These are phyloP conservation scores for Litsea cubeba DNA, from an alignment of 164 flowering plant genomes.

Conservation along the genomic window DNA sequence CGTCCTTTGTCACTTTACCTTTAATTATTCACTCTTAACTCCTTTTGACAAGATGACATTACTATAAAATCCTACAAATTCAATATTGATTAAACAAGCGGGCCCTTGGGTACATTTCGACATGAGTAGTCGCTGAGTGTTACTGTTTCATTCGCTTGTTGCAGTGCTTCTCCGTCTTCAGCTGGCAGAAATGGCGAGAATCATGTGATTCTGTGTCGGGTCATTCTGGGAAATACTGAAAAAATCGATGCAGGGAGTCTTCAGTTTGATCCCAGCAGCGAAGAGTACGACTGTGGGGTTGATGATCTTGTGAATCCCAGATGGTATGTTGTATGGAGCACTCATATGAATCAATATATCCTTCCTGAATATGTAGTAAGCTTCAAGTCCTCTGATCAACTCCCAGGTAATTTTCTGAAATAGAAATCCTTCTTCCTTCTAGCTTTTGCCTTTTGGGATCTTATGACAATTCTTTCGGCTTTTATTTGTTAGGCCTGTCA, in stretches of 20 bases:
- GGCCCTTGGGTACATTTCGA: too few relatives aligned
- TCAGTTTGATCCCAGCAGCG: slow-evolving; percentile 37
- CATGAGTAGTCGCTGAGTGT: background rate
- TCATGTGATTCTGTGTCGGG: slow-evolving; percentile 51
- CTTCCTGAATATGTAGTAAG: slow-evolving; percentile 56
- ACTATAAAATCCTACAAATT: too few relatives aligned
- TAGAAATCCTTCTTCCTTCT: too few relatives aligned
- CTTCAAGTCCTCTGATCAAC: slow-evolving; percentile 25
- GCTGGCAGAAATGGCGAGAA: slow-evolving; percentile 40
- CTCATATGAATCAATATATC: slow-evolving; percentile 44
- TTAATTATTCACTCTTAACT: too few relatives aligned
- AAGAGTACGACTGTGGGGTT: slow-evolving; percentile 46
- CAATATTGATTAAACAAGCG: too few relatives aligned
- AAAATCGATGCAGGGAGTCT: slow-evolving; percentile 37
- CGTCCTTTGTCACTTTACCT: too few relatives aligned
- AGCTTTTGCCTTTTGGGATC: background rate
- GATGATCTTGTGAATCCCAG: slow-evolving; percentile 50
- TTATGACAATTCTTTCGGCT: background rate
- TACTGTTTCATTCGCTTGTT: background rate
- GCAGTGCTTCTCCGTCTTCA: slow-evolving; percentile 34
- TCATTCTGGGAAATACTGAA: slow-evolving; percentile 52
- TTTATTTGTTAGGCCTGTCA: background rate
- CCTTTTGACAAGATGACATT: too few relatives aligned
- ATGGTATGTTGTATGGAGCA: slow-evolving; percentile 47
- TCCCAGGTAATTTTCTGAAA: slow-evolving; percentile 21